phyloP scores from a whole-genome alignment of 2,329 filamentous ascomycete genomes.

The Cladosporium velox region DNA sequence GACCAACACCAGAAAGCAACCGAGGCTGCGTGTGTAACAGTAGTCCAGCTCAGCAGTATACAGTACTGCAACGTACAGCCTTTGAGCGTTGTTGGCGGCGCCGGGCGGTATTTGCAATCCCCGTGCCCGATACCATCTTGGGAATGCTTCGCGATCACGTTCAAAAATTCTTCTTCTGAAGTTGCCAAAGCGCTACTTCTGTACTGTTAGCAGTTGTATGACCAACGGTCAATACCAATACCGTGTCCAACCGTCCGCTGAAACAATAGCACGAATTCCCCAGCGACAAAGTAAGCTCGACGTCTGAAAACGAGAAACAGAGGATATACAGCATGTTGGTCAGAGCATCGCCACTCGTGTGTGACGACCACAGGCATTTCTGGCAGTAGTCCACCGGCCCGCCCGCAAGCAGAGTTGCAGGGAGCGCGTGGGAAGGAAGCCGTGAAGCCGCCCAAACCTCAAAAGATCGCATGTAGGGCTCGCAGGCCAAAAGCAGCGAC shows the following conservation, averaged over 20 bases:
- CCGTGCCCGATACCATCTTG: not conserved
- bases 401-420: not conserved
- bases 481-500: not conserved
- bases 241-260: not conserved
- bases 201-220: not conserved
- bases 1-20: not conserved
- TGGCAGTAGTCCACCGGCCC: not conserved
- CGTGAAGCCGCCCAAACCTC: not conserved
- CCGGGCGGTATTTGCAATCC: not conserved
- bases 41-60: not conserved
- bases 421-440: not conserved
- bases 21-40: not conserved
- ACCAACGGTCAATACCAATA: not conserved
- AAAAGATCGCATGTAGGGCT: not conserved
- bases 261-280: not conserved
- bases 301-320: not conserved
- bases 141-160: not conserved
- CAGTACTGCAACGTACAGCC: not conserved
- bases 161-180: not conserved
- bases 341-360: not conserved
- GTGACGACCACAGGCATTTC: not conserved
- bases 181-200: too few relatives aligned
- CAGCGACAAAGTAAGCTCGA: not conserved
- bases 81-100: not conserved
- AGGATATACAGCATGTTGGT: not conserved